These are phyloP conservation scores for Aspergillus candidus DNA, from an alignment of 2,329 filamentous ascomycete species.

Conservation along the genomic window DNA sequence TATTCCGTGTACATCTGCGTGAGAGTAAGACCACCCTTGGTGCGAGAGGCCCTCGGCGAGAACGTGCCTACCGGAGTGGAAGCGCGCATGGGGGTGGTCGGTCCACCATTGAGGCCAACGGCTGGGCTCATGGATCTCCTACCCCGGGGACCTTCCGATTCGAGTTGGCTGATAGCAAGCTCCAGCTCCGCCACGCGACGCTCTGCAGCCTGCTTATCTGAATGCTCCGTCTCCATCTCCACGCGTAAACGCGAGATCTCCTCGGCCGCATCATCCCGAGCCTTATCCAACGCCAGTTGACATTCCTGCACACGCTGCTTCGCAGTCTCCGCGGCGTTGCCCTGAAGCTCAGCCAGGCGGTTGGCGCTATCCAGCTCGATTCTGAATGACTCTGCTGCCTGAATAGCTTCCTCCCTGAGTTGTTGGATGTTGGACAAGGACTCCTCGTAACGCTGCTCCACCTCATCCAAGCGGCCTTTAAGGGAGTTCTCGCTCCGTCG, in stretches of 20 bases:
- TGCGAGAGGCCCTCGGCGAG: conserved; percentile 50
- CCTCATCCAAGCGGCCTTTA: conserved; percentile 72
- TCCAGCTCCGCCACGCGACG: conserved; percentile 60
- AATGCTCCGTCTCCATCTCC: conserved; percentile 51
- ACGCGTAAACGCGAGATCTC: conserved; percentile 50
- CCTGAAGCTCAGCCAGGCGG: conserved; percentile 68
- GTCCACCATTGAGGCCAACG: conserved; percentile 46
- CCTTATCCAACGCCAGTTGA: conserved; percentile 50
- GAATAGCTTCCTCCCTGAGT: conserved; percentile 73
- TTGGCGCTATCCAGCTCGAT: conserved; percentile 77
- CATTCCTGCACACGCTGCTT: conserved; percentile 56
- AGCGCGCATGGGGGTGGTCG: conserved; percentile 46
- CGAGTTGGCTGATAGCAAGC: conserved; percentile 54
- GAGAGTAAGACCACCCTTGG: conserved; percentile 51
- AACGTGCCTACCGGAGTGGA: conserved; percentile 46
- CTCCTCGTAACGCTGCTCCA: conserved; percentile 82
- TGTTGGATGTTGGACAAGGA: conserved; percentile 75
- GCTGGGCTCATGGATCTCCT: conserved; percentile 50
- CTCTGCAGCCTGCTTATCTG: conserved; percentile 58
- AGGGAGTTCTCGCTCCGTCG: conserved; percentile 74
- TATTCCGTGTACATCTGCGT: conserved; percentile 61
- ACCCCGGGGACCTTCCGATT: conserved; percentile 45
- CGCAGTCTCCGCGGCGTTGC: conserved; percentile 54
- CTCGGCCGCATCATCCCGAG: conserved; percentile 57
- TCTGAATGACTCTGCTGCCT: conserved; percentile 78